Evolutionary conservation across 176 grass and related monocot genomes (phyloP), one percentile per base, ranked within the genome.

Genomic region (Areca catechu): DNA sequence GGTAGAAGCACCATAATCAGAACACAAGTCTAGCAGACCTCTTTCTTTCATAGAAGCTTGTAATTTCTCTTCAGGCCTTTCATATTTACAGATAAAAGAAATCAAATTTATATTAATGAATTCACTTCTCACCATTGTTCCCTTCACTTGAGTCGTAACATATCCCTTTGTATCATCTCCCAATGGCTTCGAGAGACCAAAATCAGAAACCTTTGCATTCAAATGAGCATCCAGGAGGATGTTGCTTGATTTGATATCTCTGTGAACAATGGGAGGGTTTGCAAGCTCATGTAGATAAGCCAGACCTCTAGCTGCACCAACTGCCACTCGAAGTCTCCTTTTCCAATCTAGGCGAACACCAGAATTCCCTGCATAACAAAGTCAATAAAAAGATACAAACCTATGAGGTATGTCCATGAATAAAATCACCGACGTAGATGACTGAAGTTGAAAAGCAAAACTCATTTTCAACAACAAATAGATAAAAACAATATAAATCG

Each of bases 171-270:
- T 0, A 16, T 19, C 58, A 37, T 43, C 58, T 18, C 7, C 9
- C 27, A 34, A 12, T 18, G 27, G 5, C 24, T 25, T 60, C 6
- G 58, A 60, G 27, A 60, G 58, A 60, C 58, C 58, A 43, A 60
- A 60, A 34, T 60, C 58, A 34, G 58, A 60, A 34, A 60, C 58
- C n/a, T 60, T 60, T 28, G 58, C 58, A n/a, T 37, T 30, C 25
- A 60, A 27, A 43, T 34, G 21, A 25, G 7, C 4, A 25, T 29
- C 56, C 7, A 60, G 58, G 30, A 60, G 58, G 6, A 60, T 60
- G 58, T 60, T 60, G 58, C 12, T 60, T 16, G 58, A 58, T 6
- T 58, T 58, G 56, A 58, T 16, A 23, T 58, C 56, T 27, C 56
- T 58, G 56, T 58, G 24, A 58, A 58, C 24, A 16, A 58, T 58